These are phyloP conservation scores for Kazachstania sp. DNA, from an alignment of 1,139 yeast species.

Conservation along the genomic window DNA sequence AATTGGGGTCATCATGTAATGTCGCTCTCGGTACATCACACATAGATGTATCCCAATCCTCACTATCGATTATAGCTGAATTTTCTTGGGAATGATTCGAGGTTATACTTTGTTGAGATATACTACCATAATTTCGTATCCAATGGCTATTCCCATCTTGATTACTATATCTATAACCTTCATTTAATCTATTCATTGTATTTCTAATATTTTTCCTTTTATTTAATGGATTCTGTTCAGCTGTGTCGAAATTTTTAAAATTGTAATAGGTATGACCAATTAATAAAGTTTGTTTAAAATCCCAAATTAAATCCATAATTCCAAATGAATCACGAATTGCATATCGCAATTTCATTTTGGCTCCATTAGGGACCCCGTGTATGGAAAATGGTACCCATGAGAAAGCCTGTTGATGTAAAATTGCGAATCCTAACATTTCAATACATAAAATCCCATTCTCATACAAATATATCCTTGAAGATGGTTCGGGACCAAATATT, in stretches of 20 bases:
- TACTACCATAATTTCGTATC: conserved; percentile 37
- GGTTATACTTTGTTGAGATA: neutral
- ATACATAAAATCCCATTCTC: conserved; percentile 77
- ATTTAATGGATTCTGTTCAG: conserved; percentile 39
- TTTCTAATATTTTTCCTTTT: conserved; percentile 55
- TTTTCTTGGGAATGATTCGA: neutral
- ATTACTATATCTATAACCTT: conserved; percentile 73
- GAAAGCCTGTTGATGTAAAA: conserved; percentile 83
- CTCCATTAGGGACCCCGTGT: conserved; percentile 52
- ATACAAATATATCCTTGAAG: conserved; percentile 43
- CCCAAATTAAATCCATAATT: conserved; percentile 62
- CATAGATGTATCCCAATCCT: conserved; percentile 43
- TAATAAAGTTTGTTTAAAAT: conserved; percentile 63
- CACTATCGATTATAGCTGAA: conserved; percentile 4
- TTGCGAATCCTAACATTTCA: conserved; percentile 78
- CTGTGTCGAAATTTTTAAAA: conserved; percentile 75
- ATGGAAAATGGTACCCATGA: conserved; percentile 65
- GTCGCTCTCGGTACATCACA: conserved; percentile 17
- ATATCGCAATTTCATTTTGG: conserved; percentile 48
- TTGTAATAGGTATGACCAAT: conserved; percentile 60
- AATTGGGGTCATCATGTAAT: conserved; percentile 33
- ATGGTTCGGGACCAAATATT: conserved; percentile 34
- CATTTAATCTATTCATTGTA: conserved; percentile 62
- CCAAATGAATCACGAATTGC: conserved; percentile 78
- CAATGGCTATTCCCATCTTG: conserved; percentile 81